Conservation (phyloP, 768 basidiomycete genomes). For the Astraeus odoratus region DNA sequence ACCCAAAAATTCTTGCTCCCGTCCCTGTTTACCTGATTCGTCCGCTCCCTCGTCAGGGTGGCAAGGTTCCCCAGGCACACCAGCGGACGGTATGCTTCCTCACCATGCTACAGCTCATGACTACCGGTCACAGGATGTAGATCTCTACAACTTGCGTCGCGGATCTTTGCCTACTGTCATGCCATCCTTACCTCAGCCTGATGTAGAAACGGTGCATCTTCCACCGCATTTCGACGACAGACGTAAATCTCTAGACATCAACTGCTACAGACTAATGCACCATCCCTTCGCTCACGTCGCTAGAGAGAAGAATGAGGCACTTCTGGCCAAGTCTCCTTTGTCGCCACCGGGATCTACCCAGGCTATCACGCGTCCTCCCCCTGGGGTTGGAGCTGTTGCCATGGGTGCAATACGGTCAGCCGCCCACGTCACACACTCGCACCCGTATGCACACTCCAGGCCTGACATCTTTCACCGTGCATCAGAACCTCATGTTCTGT, state of each 20-base stretch:
- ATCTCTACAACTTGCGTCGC: constrained; percentile 36
- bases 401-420: too few relatives aligned
- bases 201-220: constrained; percentile 29
- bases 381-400: constrained; percentile 38
- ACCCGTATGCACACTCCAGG: constrained; percentile 39
- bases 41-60: constrained; percentile 13
- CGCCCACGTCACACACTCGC: constrained; percentile 38
- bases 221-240: constrained; percentile 28
- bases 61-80: constrained; percentile 30
- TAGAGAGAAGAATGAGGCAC: constrained; percentile 29
- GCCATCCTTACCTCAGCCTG: constrained; percentile 20
- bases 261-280: constrained; percentile 47
- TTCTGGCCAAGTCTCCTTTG: constrained; percentile 27
- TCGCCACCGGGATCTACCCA: constrained; percentile 25
- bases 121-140: constrained; percentile 20
- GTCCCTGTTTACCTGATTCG: constrained; percentile 10
- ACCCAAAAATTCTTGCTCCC: constrained; percentile 19
- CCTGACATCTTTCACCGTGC: constrained; percentile 26
- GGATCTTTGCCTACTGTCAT: constrained; percentile 47
- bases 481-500: constrained; percentile 28
- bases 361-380: constrained; percentile 35
- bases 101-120: constrained; percentile 21
- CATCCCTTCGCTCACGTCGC: constrained; percentile 28
- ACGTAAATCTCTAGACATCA: constrained; percentile 36
- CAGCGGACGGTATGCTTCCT: constrained; percentile 14